phyloP scores from a whole-genome alignment of 169 alveolate species.

The Eimeria sp. region DNA sequence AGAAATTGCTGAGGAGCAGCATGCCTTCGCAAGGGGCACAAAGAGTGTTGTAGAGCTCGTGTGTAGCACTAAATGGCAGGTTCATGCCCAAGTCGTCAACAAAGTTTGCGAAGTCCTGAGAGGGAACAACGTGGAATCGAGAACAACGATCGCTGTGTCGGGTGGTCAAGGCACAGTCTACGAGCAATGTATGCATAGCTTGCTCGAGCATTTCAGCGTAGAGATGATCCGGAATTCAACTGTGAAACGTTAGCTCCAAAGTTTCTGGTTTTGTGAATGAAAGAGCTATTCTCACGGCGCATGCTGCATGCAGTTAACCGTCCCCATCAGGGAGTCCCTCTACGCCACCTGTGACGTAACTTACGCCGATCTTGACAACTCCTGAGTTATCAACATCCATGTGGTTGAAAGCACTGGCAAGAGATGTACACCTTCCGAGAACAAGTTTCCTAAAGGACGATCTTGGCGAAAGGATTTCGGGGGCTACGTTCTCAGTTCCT shows the following conservation, averaged over 20 bases:
- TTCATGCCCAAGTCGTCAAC: slow-evolving; percentile 84
- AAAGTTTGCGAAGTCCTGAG: slow-evolving; percentile 83
- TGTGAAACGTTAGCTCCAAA: neutral
- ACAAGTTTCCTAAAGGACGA: slow-evolving; percentile 51
- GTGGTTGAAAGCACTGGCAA: slow-evolving; percentile 80
- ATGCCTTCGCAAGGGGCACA: slow-evolving; percentile 70
- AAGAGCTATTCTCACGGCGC: neutral
- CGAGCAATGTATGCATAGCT: neutral
- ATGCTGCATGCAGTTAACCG: neutral
- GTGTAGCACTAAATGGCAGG: slow-evolving; percentile 66
- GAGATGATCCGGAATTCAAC: neutral
- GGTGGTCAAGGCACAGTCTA: neutral
- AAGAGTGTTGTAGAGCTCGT: slow-evolving; percentile 74
- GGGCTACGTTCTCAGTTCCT: neutral
- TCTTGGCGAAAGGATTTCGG: slow-evolving; percentile 32
- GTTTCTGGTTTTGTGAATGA: neutral
- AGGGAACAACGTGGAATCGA: neutral
- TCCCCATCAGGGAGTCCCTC: neutral
- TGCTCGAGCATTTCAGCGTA: too few relatives aligned
- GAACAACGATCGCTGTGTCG: neutral
- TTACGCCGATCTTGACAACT: slow-evolving; percentile 64
- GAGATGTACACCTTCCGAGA: slow-evolving; percentile 61
- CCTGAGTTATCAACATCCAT: slow-evolving; percentile 76
- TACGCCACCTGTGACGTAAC: neutral
- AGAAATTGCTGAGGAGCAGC: slow-evolving; percentile 67